A percentile compares a stretch with the other conserved stretches of the same genome.
Conservation (phyloP, 2,329 filamentous ascomycete genomes). For the Hypoxylon sp. region DNA sequence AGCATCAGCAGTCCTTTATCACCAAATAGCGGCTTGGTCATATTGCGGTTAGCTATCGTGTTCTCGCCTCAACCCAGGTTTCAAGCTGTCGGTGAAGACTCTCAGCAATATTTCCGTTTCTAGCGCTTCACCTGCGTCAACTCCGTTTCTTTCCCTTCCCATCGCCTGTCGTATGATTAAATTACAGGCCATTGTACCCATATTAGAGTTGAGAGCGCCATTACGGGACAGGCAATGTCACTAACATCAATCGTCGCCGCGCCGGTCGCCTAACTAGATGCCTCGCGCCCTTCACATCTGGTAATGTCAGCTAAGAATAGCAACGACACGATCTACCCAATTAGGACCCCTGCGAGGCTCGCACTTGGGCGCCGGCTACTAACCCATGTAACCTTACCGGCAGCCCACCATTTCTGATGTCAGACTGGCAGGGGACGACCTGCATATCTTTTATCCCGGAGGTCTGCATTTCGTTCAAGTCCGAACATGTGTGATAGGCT, state of each 20-base stretch:
- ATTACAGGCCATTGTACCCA: slow-evolving; percentile 3
- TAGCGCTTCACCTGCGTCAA: neutral
- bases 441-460: slow-evolving; percentile 39
- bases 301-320: slow-evolving; percentile 42
- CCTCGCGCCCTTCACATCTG: slow-evolving; percentile 26
- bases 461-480: slow-evolving; percentile 36
- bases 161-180: slow-evolving; percentile 13
- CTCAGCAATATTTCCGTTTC: neutral
- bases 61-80: slow-evolving; percentile 8
- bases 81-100: slow-evolving; percentile 14
- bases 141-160: neutral
- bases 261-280: slow-evolving; percentile 35
- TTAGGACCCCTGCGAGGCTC: slow-evolving; percentile 37
- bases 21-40: slow-evolving; percentile 4
- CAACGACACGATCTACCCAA: slow-evolving; percentile 35
- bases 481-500: slow-evolving; percentile 35
- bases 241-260: slow-evolving; percentile 31
- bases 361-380: slow-evolving; percentile 34
- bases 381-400: slow-evolving; percentile 41
- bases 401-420: slow-evolving; percentile 45
- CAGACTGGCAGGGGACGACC: slow-evolving; percentile 42
- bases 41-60: slow-evolving; percentile 16
- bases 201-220: slow-evolving; percentile 11
- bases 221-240: slow-evolving; percentile 13
- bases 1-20: slow-evolving; percentile 20